Evolutionary conservation across 1,139 yeast species (phyloP).

Genomic region (Pneumocystis sp.): DNA sequence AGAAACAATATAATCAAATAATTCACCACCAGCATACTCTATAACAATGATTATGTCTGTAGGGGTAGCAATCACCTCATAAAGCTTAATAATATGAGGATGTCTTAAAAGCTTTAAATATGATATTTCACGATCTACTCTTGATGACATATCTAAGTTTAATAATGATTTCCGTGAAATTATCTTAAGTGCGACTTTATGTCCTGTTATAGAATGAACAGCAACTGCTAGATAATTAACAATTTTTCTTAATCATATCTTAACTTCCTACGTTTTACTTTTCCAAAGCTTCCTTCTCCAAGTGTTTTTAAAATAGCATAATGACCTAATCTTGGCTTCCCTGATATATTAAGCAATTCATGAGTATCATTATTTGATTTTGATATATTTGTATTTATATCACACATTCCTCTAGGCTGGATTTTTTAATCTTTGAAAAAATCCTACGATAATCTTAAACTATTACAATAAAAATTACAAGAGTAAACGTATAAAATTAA

Average conservation of each 20-base stretch:
- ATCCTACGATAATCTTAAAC: neutral
- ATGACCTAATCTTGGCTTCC: constrained; percentile 30
- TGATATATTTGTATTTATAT: neutral
- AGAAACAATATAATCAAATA: constrained; percentile 91
- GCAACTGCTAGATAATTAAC: constrained; percentile 34
- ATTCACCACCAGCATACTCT: constrained; percentile 90
- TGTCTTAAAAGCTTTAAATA: constrained; percentile 79
- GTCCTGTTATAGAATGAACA: constrained; percentile 83
- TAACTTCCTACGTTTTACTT: constrained; percentile 43
- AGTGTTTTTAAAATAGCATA: constrained; percentile 87
- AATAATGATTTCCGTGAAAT: constrained; percentile 88
- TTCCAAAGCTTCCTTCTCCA: constrained; percentile 97
- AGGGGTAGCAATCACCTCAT: constrained; percentile 89
- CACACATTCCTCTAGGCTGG: neutral
- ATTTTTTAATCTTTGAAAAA: neutral
- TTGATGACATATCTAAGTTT: constrained; percentile 93
- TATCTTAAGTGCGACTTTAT: constrained; percentile 84
- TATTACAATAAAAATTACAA: neutral
- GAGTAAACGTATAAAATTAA: neutral
- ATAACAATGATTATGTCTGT: constrained; percentile 97
- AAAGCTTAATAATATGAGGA: constrained; percentile 90
- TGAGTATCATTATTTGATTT: neutral
- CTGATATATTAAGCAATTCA: constrained; percentile 30
- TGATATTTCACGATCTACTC: constrained; percentile 88
- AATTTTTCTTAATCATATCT: neutral